Percentiles rank a stretch among this genome's conserved stretches.
These are phyloP conservation scores for Sphagnum tenellum DNA, from an alignment of 225 moss, liverwort and hornwort species.

Conservation along the genomic window DNA sequence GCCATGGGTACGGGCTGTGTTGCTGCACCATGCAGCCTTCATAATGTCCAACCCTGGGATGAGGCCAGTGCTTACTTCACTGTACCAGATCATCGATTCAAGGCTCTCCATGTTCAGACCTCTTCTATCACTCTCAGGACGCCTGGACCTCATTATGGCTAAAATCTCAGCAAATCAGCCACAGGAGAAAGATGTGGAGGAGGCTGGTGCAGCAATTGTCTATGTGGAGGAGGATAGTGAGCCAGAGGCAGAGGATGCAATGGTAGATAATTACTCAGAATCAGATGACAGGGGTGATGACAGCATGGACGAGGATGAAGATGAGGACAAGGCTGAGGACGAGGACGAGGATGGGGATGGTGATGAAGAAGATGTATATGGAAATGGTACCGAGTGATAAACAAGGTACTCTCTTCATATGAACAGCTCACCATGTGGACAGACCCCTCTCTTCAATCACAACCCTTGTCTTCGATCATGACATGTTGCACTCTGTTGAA, in stretches of 20 bases:
- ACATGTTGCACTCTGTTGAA: no score
- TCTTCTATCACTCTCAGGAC: constrained; percentile 74
- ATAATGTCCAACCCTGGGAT: constrained; percentile 72
- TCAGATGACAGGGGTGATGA: constrained; percentile 31
- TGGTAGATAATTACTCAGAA: constrained; percentile 33
- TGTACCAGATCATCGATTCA: constrained; percentile 79
- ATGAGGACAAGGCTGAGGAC: constrained; percentile 21
- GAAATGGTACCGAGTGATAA: no score
- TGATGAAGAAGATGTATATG: constrained; percentile 1
- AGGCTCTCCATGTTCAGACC: constrained; percentile 69
- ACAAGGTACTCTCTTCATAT: no score
- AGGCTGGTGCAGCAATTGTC: constrained; percentile 50
- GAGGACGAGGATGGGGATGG: constrained; percentile 1
- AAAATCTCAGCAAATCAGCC: constrained; percentile 59
- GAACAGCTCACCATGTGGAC: no score
- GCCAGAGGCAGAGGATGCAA: constrained; percentile 68
- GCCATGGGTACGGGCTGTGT: constrained; percentile 80
- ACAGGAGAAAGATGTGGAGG: constrained; percentile 16
- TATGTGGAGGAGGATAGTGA: constrained; percentile 92
- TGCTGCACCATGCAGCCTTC: constrained; percentile 70
- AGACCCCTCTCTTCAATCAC: no score
- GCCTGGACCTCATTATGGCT: constrained; percentile 83
- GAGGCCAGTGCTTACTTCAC: constrained; percentile 68
- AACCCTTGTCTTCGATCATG: no score
- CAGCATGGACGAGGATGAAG: constrained; percentile 28